phyloP scores from a whole-genome alignment of 495 filamentous ascomycete species.

The Penicillium herquei region DNA sequence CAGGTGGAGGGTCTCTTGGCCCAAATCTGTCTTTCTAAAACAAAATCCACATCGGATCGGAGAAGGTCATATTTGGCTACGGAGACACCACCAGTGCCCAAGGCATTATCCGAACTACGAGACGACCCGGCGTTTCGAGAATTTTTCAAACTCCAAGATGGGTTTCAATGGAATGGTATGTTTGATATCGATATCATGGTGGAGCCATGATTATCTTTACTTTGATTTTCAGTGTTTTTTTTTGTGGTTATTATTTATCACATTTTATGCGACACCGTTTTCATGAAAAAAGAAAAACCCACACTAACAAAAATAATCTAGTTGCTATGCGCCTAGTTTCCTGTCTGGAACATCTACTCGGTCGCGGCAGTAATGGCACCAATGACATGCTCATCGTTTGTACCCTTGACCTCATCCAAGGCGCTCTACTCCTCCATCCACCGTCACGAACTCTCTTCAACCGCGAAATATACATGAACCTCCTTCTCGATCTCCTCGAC shows the following conservation, averaged over 20 bases:
- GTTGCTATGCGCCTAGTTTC: slow-evolving; percentile 82
- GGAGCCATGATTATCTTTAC: neutral
- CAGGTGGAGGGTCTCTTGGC: slow-evolving; percentile 95
- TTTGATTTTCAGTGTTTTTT: neutral
- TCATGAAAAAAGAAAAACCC: neutral
- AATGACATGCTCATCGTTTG: slow-evolving; percentile 89
- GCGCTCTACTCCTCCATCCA: slow-evolving; percentile 87
- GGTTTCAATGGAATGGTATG: slow-evolving; percentile 94
- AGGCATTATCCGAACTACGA: slow-evolving; percentile 65
- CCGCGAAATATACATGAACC: slow-evolving; percentile 92
- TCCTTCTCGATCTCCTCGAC: slow-evolving; percentile 92
- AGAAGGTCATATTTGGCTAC: slow-evolving; percentile 39
- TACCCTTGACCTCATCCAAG: slow-evolving; percentile 87
- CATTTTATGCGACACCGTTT: no score
- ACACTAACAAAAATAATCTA: slow-evolving; percentile 20
- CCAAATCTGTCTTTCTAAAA: slow-evolving; percentile 82
- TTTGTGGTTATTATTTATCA: no score
- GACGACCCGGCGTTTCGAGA: slow-evolving; percentile 91
- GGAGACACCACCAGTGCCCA: slow-evolving; percentile 49
- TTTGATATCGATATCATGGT: neutral
- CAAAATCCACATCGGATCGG: slow-evolving; percentile 44
- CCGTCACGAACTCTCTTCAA: slow-evolving; percentile 84
- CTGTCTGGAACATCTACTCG: slow-evolving; percentile 84
- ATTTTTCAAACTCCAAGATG: slow-evolving; percentile 94
- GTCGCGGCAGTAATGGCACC: slow-evolving; percentile 72